These are phyloP conservation scores for Kondoa malvinella DNA, from an alignment of 768 basidiomycete species.

Conservation along the genomic window DNA sequence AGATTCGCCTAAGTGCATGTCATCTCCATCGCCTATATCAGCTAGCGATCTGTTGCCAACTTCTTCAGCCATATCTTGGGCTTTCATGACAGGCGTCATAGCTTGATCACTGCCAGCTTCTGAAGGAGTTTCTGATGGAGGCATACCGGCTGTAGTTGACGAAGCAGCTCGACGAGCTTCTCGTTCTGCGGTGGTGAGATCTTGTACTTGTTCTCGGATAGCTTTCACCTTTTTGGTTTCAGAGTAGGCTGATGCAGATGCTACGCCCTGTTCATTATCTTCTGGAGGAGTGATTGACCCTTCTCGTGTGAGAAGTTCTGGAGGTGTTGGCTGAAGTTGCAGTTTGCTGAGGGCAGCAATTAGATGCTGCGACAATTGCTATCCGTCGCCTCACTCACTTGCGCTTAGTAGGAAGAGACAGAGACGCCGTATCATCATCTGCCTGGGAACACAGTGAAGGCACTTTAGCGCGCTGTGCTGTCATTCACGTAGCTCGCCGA, in stretches of 20 bases:
- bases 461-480: not conserved
- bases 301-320: not conserved
- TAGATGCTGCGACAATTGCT: not conserved
- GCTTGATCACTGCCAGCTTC: not conserved
- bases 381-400: not conserved
- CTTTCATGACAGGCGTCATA: not conserved
- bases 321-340: not conserved
- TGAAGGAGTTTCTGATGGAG: not conserved
- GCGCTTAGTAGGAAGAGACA: not conserved
- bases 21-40: not conserved
- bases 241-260: not conserved
- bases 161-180: not conserved
- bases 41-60: not conserved
- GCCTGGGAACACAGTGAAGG: not conserved
- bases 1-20: slow-evolving; percentile 2
- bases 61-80: not conserved
- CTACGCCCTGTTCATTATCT: not conserved
- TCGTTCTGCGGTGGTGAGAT: not conserved
- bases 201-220: not conserved
- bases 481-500: not conserved
- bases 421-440: not conserved
- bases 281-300: not conserved
- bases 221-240: slow-evolving; percentile 5
- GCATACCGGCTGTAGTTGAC: not conserved
- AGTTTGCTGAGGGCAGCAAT: not conserved